These are phyloP conservation scores for Penstemon barbatus DNA, from an alignment of 257 asterid genomes.

Conservation along the genomic window DNA sequence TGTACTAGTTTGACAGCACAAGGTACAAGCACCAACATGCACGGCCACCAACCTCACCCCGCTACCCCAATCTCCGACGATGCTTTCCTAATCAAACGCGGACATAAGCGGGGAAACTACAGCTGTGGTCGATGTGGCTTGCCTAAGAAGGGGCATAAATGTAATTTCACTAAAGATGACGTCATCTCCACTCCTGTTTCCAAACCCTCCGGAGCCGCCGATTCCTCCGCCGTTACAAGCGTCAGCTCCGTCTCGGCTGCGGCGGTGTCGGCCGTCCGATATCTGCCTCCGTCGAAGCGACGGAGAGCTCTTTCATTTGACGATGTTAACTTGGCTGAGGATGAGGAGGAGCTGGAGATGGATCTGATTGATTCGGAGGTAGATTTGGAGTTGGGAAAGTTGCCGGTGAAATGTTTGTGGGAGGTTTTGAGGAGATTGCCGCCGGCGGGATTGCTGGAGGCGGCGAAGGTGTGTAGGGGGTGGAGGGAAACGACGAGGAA, in stretches of 20 bases:
- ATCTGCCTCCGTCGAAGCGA: slow-evolving; percentile 42
- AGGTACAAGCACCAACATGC: slow-evolving; percentile 36
- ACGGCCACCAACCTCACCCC: slow-evolving; percentile 73
- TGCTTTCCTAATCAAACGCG: slow-evolving; percentile 43
- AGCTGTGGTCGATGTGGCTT: slow-evolving; percentile 91
- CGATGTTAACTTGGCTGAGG: slow-evolving; percentile 53
- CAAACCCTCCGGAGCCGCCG: slow-evolving; percentile 35
- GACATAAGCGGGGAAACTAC: slow-evolving; percentile 75
- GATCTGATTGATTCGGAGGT: slow-evolving; percentile 52
- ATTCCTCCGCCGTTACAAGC: slow-evolving; percentile 29
- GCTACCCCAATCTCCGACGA: slow-evolving; percentile 68
- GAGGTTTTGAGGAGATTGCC: slow-evolving; percentile 85
- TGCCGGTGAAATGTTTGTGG: slow-evolving; percentile 71
- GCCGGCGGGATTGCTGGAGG: slow-evolving; percentile 64
- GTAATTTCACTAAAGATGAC: slow-evolving; percentile 34
- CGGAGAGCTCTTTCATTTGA: slow-evolving; percentile 79
- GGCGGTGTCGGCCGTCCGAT: slow-evolving; percentile 38
- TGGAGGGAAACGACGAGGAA: slow-evolving; percentile 75
- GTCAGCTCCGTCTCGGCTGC: slow-evolving; percentile 32
- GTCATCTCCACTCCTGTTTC: slow-evolving; percentile 33
- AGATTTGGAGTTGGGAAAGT: slow-evolving; percentile 54
- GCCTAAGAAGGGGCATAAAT: slow-evolving; percentile 84
- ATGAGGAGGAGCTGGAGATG: slow-evolving; percentile 39
- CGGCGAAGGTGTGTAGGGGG: slow-evolving; percentile 80
- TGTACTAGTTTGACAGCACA: too few species aligned